Percentiles rank a stretch among this genome's conserved stretches.
phyloP scores from a whole-genome alignment of 2,329 filamentous ascomycete genomes.

The Elsinoe arachidis region DNA sequence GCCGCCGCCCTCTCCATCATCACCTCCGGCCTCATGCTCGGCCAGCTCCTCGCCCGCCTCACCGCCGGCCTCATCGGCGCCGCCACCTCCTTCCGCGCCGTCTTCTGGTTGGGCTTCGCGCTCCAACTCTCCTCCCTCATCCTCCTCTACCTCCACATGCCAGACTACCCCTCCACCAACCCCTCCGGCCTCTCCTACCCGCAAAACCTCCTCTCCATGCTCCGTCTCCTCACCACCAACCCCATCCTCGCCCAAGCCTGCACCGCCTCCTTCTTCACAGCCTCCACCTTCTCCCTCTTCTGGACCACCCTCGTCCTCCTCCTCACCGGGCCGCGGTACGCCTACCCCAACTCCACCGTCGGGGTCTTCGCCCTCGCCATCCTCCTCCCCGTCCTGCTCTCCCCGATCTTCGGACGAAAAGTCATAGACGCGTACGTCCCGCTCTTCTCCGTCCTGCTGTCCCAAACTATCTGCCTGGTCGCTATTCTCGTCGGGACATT shows the following conservation, averaged over 20 bases:
- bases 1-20: slow-evolving; percentile 65
- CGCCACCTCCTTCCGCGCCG: slow-evolving; percentile 63
- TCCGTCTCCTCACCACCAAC: slow-evolving; percentile 54
- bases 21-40: slow-evolving; percentile 65
- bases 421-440: slow-evolving; percentile 65
- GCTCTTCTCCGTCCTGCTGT: slow-evolving; percentile 57
- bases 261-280: slow-evolving; percentile 55
- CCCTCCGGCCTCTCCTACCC: slow-evolving; percentile 56
- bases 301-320: slow-evolving; percentile 76
- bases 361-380: slow-evolving; percentile 73
- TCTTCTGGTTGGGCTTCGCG: slow-evolving; percentile 70
- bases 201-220: slow-evolving; percentile 55
- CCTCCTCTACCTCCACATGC: slow-evolving; percentile 64
- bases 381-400: slow-evolving; percentile 57
- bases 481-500: slow-evolving; percentile 62
- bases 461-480: slow-evolving; percentile 48
- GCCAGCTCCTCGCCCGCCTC: slow-evolving; percentile 65
- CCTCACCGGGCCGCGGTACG: slow-evolving; percentile 59
- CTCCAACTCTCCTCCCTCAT: slow-evolving; percentile 59
- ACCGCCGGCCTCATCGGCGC: slow-evolving; percentile 67
- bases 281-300: slow-evolving; percentile 55
- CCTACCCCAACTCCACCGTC: slow-evolving; percentile 58
- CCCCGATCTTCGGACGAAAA: slow-evolving; percentile 60
- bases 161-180: slow-evolving; percentile 71
- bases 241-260: slow-evolving; percentile 63